phyloP scores from a whole-genome alignment of 495 filamentous ascomycete species.

The Neurospora sp. region DNA sequence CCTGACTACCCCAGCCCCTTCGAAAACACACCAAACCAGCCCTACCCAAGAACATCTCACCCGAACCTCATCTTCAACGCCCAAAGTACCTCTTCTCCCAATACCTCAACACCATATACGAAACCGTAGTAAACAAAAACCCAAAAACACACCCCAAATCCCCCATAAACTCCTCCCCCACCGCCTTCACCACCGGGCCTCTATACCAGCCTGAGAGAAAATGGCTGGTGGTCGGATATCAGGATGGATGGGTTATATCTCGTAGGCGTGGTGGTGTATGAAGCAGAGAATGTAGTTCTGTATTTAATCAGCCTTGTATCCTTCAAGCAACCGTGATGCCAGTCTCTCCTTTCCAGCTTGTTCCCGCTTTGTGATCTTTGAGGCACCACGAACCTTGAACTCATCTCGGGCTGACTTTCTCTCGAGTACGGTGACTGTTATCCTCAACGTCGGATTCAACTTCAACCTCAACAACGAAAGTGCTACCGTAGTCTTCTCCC shows the following conservation, averaged over 20 bases:
- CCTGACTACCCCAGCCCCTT: background rate
- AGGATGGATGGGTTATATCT: background rate
- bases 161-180: conserved; percentile 50
- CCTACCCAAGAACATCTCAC: background rate
- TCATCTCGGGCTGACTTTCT: background rate
- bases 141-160: conserved; percentile 72
- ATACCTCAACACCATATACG: conserved; percentile 31
- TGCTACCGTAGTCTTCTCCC: background rate
- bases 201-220: conserved; percentile 46
- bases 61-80: conserved; percentile 16
- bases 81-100: conserved; percentile 48
- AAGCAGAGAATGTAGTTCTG: background rate
- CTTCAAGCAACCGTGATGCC: background rate
- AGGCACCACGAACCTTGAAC: background rate
- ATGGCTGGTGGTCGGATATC: background rate
- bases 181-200: conserved; percentile 59
- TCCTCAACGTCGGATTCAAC: background rate
- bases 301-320: background rate
- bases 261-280: background rate
- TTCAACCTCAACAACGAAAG: background rate
- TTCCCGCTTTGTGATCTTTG: background rate
- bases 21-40: background rate
- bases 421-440: background rate
- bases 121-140: conserved; percentile 44
- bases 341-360: background rate